These are phyloP conservation scores for Pythium chondricola DNA, from an alignment of 352 stramenopile genomes.

Conservation along the genomic window DNA sequence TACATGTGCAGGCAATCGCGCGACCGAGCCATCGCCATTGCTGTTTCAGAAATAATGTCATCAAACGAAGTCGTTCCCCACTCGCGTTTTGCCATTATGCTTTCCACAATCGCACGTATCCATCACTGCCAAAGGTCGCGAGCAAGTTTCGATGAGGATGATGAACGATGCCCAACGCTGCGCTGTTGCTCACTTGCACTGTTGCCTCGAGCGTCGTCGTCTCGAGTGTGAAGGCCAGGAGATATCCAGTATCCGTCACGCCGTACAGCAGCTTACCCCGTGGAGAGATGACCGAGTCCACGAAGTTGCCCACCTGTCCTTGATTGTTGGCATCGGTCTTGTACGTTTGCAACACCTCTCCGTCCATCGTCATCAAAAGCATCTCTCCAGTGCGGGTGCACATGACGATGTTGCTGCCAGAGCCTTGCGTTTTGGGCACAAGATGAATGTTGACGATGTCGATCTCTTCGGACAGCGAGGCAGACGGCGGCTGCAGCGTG, in stretches of 20 bases:
- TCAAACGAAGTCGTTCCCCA: background rate
- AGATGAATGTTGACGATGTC: conserved; percentile 70
- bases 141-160: conserved; percentile 88
- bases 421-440: conserved; percentile 40
- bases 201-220: conserved; percentile 58
- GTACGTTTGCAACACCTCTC: conserved; percentile 55
- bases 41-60: conserved; percentile 37
- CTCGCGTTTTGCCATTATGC: conserved; percentile 22
- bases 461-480: conserved; percentile 48
- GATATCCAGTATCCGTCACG: conserved; percentile 79
- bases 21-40: conserved; percentile 32
- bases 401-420: conserved; percentile 72
- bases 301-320: conserved; percentile 73
- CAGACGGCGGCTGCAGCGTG: conserved; percentile 63
- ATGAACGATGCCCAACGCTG: conserved; percentile 75
- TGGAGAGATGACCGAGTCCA: conserved; percentile 78
- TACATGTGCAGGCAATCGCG: no score
- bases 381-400: conserved; percentile 79
- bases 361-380: conserved; percentile 71
- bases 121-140: conserved; percentile 83
- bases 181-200: conserved; percentile 78
- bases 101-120: conserved; percentile 80
- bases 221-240: conserved; percentile 62
- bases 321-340: conserved; percentile 57
- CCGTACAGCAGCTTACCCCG: conserved; percentile 83